phyloP scores from a whole-genome alignment of 2,329 filamentous ascomycete species.

The Stagonosporopsis vannaccii region DNA sequence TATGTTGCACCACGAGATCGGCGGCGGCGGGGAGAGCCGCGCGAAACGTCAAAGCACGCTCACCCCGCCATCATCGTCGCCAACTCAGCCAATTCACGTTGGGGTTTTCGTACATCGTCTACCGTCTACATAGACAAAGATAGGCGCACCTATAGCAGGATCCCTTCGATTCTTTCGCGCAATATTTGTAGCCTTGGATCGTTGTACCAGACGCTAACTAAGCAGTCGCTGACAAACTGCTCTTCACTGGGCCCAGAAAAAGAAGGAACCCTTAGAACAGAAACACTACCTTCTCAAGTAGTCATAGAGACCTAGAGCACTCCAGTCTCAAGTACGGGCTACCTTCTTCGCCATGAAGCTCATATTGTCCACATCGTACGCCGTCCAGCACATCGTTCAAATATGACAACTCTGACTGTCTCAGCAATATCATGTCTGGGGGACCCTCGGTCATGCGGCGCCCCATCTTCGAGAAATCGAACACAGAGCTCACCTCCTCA shows the following conservation, averaged over 20 bases:
- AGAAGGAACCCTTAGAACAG: not conserved
- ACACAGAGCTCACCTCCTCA: constrained; percentile 89
- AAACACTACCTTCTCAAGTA: not conserved
- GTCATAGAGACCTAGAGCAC: not conserved
- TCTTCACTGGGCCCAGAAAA: not conserved
- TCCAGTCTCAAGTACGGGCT: too few species aligned
- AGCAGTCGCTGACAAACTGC: constrained; percentile 18
- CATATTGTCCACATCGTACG: constrained; percentile 85
- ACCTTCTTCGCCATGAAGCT: constrained; percentile 70
- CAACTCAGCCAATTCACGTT: not conserved
- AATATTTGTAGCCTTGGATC: not conserved
- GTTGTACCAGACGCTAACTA: constrained; percentile 8
- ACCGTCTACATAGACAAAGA: not conserved
- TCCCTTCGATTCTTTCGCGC: not conserved
- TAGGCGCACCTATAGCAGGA: not conserved
- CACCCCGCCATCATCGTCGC: constrained; percentile 27
- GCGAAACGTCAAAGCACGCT: constrained; percentile 27
- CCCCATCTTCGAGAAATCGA: constrained; percentile 80
- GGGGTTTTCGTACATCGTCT: too few species aligned
- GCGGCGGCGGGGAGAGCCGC: constrained; percentile 27
- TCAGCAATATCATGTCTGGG: constrained; percentile 83
- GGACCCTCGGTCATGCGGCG: constrained; percentile 85
- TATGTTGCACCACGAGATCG: constrained; percentile 22
- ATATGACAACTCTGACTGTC: constrained; percentile 44
- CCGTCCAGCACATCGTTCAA: constrained; percentile 14